Conservation (phyloP, 768 basidiomycete genomes). For the Naganishia kalamii region DNA sequence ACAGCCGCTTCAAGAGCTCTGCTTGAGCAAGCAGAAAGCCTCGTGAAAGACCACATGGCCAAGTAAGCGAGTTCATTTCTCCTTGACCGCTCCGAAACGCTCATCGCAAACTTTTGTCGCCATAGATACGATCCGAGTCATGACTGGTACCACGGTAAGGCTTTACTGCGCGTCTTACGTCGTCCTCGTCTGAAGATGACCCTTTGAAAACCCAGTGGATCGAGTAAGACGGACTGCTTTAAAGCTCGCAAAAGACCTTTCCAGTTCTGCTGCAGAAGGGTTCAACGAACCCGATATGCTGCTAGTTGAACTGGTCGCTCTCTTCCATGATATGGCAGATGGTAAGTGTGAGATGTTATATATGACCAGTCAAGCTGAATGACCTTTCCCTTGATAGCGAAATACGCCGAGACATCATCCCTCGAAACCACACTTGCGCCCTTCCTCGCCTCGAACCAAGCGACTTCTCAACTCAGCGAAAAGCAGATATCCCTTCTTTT, state of each 20-base stretch:
- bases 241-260: slow-evolving; percentile 55
- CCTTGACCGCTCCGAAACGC: background rate
- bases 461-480: slow-evolving; percentile 18
- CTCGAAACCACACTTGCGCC: slow-evolving; percentile 23
- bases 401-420: slow-evolving; percentile 29
- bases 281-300: slow-evolving; percentile 57
- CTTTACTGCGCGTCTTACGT: background rate
- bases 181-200: background rate
- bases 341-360: slow-evolving; percentile 55
- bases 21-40: slow-evolving; percentile 32
- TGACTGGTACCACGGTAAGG: slow-evolving; percentile 45
- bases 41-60: slow-evolving; percentile 43
- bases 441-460: slow-evolving; percentile 15
- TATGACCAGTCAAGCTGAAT: background rate
- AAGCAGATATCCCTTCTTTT: slow-evolving; percentile 24
- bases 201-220: slow-evolving; percentile 53
- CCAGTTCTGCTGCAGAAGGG: slow-evolving; percentile 6
- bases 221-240: slow-evolving; percentile 75
- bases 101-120: background rate
- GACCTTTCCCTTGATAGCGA: slow-evolving; percentile 23
- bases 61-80: slow-evolving; percentile 24
- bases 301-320: slow-evolving; percentile 73
- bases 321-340: slow-evolving; percentile 80
- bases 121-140: slow-evolving; percentile 44
- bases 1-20: background rate